Evolutionary conservation across 768 basidiomycete genomes (phyloP), one percentile per base, ranked within the genome.

Genomic region (Thelephora ganbajun): DNA sequence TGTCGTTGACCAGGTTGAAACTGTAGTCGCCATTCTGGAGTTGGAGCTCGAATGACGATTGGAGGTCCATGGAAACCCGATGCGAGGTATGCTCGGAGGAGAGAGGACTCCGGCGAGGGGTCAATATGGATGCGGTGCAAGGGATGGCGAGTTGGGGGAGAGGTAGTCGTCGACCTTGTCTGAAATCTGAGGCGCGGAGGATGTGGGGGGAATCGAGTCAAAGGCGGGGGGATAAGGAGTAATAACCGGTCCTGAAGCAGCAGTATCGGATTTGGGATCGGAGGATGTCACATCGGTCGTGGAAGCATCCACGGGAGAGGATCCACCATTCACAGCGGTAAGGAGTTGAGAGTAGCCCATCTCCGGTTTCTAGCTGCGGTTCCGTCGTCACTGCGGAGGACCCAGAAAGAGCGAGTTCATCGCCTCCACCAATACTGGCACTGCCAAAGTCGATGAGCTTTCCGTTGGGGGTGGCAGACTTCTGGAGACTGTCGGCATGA

Each of bases 11-110:
- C n/a, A n/a, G n/a, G n/a, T n/a, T n/a, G n/a, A n/a, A n/a, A n/a
- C n/a, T n/a, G n/a, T n/a, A n/a, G 63, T 65, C 64, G 2, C 54
- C 53, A 7, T 57, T 61, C 44, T 63, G 59, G 46, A 65, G 51
- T 36, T 63, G 64, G 44, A 63, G 51, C 47, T 59, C 58, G 52
- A 65, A 64, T 1, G 63, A 63, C 23, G 64, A 57, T 16, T 65
- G 61, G 19, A 65, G 51, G 48, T 65, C 64, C 35, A 64, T 57
- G 1, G 64, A 65, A 7, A 47, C 41, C 11, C 64, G 57, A 14
- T 57, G 58, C 0, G 57, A 55, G 47, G 62, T 57, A 33, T n/a
- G n/a, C n/a, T n/a, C n/a, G n/a, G n/a, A n/a, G n/a, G n/a, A n/a
- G n/a, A n/a, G n/a, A n/a, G n/a, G 44, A 14, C 16, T 14, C 22